Conservation (phyloP, 2,329 filamentous ascomycete genomes). For the Rasamsonia emersonii region DNA sequence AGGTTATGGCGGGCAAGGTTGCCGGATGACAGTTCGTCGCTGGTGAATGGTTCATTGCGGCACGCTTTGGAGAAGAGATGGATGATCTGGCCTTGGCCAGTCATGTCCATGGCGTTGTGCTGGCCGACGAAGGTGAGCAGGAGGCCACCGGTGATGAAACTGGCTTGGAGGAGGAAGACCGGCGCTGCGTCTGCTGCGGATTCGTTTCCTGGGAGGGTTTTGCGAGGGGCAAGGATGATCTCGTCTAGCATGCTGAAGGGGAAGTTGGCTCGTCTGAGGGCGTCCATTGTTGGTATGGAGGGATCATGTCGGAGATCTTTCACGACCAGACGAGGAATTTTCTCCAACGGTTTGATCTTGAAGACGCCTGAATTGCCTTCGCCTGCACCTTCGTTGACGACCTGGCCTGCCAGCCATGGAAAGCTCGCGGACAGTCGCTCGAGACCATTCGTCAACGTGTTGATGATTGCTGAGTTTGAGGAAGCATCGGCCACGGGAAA, state of each 20-base stretch:
- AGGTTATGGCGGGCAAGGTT: constrained; percentile 33
- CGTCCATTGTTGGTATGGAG: constrained; percentile 29
- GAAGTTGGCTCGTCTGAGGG: constrained; percentile 30
- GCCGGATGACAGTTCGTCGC: constrained; percentile 35
- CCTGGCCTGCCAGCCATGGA: constrained; percentile 43
- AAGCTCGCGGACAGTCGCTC: constrained; percentile 31
- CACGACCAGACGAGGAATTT: constrained; percentile 28
- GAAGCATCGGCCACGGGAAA: constrained; percentile 24
- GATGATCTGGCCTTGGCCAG: constrained; percentile 41
- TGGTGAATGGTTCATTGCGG: constrained; percentile 34
- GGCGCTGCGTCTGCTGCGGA: constrained; percentile 14
- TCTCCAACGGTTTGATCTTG: constrained; percentile 30
- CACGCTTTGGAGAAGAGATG: constrained; percentile 43
- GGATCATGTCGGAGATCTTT: constrained; percentile 36
- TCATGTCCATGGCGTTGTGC: constrained; percentile 45
- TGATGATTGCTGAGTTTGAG: constrained; percentile 17
- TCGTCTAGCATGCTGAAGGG: constrained; percentile 45
- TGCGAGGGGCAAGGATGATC: constrained; percentile 31
- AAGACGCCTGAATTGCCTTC: constrained; percentile 24
- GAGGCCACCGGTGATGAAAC: constrained; percentile 41
- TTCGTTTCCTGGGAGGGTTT: constrained; percentile 27
- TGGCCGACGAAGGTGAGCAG: constrained; percentile 42
- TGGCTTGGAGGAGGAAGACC: constrained; percentile 42
- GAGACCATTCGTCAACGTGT: constrained; percentile 29
- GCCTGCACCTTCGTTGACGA: constrained; percentile 26